phyloP scores from a whole-genome alignment of 2,329 filamentous ascomycete genomes.

The Colletotrichum karsti region DNA sequence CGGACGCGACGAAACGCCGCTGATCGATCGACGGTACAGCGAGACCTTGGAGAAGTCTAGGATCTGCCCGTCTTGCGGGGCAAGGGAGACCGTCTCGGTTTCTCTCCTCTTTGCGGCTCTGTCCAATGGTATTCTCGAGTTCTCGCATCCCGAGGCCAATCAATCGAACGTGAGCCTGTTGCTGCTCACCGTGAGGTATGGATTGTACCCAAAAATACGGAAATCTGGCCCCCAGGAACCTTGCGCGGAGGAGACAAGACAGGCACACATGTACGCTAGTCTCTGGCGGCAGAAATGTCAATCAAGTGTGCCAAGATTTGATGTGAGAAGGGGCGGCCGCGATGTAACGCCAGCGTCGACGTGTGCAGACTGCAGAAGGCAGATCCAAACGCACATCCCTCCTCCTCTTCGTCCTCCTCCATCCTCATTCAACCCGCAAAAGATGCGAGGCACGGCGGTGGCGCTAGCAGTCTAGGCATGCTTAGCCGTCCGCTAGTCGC shows the following conservation, averaged over 20 bases:
- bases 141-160: neutral
- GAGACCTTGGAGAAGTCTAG: neutral
- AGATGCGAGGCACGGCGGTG: too few species aligned
- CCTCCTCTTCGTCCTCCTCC: too few species aligned
- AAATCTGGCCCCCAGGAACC: neutral
- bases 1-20: constrained; percentile 27
- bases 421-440: too few species aligned
- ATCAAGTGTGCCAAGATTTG: constrained; percentile 18
- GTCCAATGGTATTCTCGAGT: neutral
- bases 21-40: constrained; percentile 25
- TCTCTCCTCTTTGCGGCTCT: neutral
- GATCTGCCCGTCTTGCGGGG: neutral
- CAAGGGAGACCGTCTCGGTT: neutral
- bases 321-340: neutral
- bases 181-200: neutral
- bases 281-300: constrained; percentile 9
- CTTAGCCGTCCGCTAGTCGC: too few species aligned
- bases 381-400: neutral
- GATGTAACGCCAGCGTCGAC: constrained; percentile 2
- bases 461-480: too few species aligned
- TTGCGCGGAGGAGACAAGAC: neutral
- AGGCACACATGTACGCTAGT: neutral
- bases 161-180: neutral
- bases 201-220: neutral
- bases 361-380: too few species aligned